These are phyloP conservation scores for Davidsoniella virescens DNA, from an alignment of 2,329 filamentous ascomycete species.

Conservation along the genomic window DNA sequence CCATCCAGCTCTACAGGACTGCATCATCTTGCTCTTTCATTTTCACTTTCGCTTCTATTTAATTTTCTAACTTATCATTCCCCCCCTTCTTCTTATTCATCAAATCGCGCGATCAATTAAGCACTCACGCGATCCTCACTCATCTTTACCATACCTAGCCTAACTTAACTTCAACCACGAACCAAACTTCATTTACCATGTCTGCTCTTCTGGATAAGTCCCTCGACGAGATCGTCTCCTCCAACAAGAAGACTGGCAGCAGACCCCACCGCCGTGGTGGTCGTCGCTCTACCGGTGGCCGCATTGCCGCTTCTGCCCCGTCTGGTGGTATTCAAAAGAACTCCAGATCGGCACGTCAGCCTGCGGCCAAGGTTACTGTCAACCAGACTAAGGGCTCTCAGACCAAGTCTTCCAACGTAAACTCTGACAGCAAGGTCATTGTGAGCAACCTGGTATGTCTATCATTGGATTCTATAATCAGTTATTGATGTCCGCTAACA, in stretches of 20 bases:
- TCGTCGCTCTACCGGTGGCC: slow-evolving; percentile 33
- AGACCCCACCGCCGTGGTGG: slow-evolving; percentile 35
- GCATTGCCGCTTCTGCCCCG: slow-evolving; percentile 46
- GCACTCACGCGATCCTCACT: background rate
- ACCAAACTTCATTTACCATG: slow-evolving; percentile 39
- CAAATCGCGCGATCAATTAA: background rate
- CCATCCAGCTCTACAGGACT: slow-evolving; percentile 15
- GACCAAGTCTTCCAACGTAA: slow-evolving; percentile 42
- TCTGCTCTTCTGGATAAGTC: slow-evolving; percentile 92
- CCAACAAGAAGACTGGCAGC: slow-evolving; percentile 43
- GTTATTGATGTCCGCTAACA: slow-evolving; percentile 28
- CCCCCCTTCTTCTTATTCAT: background rate
- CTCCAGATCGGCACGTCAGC: slow-evolving; percentile 42
- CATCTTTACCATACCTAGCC: background rate
- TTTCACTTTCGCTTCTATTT: slow-evolving; percentile 2
- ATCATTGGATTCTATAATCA: background rate
- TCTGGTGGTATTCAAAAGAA: slow-evolving; percentile 78
- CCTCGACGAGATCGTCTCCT: slow-evolving; percentile 92
- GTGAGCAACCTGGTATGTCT: slow-evolving; percentile 88
- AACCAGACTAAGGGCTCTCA: slow-evolving; percentile 25
- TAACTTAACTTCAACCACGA: slow-evolving; percentile 10
- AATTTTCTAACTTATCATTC: background rate
- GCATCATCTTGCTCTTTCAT: background rate
- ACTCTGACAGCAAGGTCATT: slow-evolving; percentile 85
- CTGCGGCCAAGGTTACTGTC: slow-evolving; percentile 34